These are phyloP conservation scores for Colletotrichum phormii DNA, from an alignment of 2,329 filamentous ascomycete species.

Conservation along the genomic window DNA sequence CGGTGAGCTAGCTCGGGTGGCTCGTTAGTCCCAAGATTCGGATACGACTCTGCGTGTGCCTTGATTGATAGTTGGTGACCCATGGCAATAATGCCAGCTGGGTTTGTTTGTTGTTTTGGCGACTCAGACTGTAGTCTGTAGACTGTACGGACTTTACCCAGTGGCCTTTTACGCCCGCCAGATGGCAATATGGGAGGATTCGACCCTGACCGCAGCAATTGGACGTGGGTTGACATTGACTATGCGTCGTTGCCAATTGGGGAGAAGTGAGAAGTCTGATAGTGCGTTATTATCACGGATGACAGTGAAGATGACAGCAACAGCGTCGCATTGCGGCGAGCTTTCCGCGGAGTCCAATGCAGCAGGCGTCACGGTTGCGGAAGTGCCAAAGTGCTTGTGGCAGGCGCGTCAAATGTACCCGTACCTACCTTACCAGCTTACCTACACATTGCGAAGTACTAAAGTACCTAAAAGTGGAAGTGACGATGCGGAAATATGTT, in stretches of 20 bases:
- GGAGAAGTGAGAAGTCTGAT: neutral
- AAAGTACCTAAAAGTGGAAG: neutral
- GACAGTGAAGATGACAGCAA: neutral
- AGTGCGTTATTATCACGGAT: too few relatives aligned
- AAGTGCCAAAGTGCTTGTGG: neutral
- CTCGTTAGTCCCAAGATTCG: neutral
- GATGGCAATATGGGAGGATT: neutral
- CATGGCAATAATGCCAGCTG: neutral
- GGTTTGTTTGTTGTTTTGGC: neutral
- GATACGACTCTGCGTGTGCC: slow-evolving; percentile 3
- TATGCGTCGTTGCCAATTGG: slow-evolving; percentile 7
- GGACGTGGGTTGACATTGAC: slow-evolving; percentile 4
- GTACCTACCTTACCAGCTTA: too few relatives aligned
- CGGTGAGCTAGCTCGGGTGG: slow-evolving; percentile 20
- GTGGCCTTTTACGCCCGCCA: neutral
- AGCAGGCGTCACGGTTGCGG: neutral
- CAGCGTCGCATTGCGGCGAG: neutral
- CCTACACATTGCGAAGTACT: neutral
- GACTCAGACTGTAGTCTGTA: neutral
- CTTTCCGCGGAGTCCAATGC: neutral
- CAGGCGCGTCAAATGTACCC: neutral
- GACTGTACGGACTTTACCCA: neutral
- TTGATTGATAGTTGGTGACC: neutral
- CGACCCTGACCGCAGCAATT: neutral
- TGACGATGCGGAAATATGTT: neutral